These are phyloP conservation scores for Castanea sativa DNA, from an alignment of 306 rosid species.

Conservation along the genomic window DNA sequence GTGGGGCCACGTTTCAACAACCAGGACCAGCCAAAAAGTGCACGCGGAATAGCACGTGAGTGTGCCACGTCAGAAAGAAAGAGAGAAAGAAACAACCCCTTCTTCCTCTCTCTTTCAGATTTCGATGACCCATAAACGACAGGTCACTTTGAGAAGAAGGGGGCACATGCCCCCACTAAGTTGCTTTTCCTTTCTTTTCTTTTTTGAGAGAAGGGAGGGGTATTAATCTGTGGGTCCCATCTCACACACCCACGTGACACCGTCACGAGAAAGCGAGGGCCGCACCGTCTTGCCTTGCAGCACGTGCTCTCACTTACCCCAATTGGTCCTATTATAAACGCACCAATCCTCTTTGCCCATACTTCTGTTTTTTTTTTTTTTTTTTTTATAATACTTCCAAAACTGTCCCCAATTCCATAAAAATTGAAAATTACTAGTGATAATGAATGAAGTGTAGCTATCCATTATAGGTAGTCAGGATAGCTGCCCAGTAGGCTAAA, in stretches of 20 bases:
- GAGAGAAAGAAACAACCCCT: neutral
- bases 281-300: conserved; percentile 41
- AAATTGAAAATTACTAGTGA: no score
- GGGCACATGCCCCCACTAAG: conserved; percentile 74
- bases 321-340: conserved; percentile 19
- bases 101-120: conserved; percentile 34
- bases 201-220: neutral
- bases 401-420: neutral
- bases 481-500: no score
- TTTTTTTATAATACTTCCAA: neutral
- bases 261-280: conserved; percentile 60
- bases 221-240: conserved; percentile 43
- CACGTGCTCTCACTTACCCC: conserved; percentile 56
- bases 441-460: no score
- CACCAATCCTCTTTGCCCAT: conserved; percentile 17
- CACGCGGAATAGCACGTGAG: conserved; percentile 56
- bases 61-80: conserved; percentile 39
- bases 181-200: neutral
- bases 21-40: conserved; percentile 17
- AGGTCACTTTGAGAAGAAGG: conserved; percentile 49
- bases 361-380: neutral
- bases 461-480: no score
- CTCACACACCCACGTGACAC: conserved; percentile 71
- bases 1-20: conserved; percentile 35
- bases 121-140: conserved; percentile 65